Evolutionary conservation across 257 asterid species (phyloP), one percentile per base, ranked within the genome.

Genomic region (Fraxinus pennsylvanica): DNA sequence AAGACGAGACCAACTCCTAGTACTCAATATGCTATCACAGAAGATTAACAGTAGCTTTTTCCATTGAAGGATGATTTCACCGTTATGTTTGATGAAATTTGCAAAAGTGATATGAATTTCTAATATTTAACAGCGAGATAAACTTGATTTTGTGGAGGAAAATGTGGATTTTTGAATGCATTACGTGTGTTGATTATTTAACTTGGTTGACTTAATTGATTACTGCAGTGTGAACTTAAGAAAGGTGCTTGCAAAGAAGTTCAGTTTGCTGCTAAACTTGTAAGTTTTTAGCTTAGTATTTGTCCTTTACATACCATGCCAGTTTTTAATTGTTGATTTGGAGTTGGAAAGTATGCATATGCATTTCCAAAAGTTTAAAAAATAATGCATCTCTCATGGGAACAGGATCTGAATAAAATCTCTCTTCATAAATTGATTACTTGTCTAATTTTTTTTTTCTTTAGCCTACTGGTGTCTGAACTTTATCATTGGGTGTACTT

Each of bases 201-300:
- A 74, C 74, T 14, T 69, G 22, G 50, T 57, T 59, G 66, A 33
- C 76, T 63, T 9, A 71, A 73, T 66, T 78, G 52, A 30, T 54
- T 68, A 9, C 67, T 83, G 87, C 94, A 93, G 98, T 27, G 82
- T 59, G 80, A 85, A 59, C 85, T 85, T 74, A 89, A 86, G 86
- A 71, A 77, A 77, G 97, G 96, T 73, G 75, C 80, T 77, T 79
- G 79, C 78, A 96, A 96, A 88, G 97, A 89, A 88, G 78, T 96
- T 75, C 91, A 87, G 33, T 89, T 96, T 87, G 76, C 88, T 80
- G 87, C 89, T 63, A 92, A 96, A 86, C 92, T 92, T 83, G 97
- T 95, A 47, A 47, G 59, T 47, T 47, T 47, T 47, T 47, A 45
- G 59, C n/a, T 47, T 3, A 5, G 8, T 47, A 47, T 14, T 47